These are phyloP conservation scores for Crassisporium funariophilum DNA, from an alignment of 768 basidiomycete genomes.

Conservation along the genomic window DNA sequence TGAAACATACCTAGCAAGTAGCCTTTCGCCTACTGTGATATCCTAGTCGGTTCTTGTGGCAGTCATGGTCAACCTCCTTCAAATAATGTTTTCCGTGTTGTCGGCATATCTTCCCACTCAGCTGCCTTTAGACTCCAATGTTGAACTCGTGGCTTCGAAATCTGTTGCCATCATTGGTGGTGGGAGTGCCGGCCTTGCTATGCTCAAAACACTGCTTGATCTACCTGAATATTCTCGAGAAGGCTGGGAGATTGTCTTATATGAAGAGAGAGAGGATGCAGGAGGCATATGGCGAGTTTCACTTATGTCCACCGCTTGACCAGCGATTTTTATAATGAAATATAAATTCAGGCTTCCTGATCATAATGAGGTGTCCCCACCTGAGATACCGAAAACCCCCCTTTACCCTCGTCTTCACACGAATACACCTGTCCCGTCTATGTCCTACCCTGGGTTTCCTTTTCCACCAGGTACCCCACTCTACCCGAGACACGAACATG, in stretches of 20 bases:
- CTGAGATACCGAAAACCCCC: constrained; percentile 53
- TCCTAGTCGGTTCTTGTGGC: no score
- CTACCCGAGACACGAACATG: constrained; percentile 47
- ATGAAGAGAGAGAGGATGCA: constrained; percentile 52
- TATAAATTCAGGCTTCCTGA: constrained; percentile 34
- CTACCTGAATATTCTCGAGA: constrained; percentile 39
- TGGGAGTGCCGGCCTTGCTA: constrained; percentile 57
- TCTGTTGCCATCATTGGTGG: constrained; percentile 60
- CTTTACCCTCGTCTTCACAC: constrained; percentile 55
- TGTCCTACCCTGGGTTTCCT: constrained; percentile 59
- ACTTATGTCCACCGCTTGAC: neutral
- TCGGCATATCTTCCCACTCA: constrained; percentile 18
- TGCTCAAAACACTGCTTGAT: constrained; percentile 52
- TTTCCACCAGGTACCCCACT: constrained; percentile 53
- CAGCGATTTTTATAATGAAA: neutral
- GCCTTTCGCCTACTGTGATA: no score
- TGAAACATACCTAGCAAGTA: no score
- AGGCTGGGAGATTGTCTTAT: constrained; percentile 51
- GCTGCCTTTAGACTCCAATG: constrained; percentile 11
- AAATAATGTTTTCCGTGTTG: constrained; percentile 16
- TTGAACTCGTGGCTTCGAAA: constrained; percentile 29
- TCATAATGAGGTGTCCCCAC: constrained; percentile 33
- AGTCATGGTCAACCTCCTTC: constrained; percentile 30
- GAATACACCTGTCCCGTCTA: constrained; percentile 57
- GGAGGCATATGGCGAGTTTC: constrained; percentile 57